Base-by-base conservation (phyloP, 2,329 filamentous ascomycete species). In the Exserohilum rostratum region DNA sequence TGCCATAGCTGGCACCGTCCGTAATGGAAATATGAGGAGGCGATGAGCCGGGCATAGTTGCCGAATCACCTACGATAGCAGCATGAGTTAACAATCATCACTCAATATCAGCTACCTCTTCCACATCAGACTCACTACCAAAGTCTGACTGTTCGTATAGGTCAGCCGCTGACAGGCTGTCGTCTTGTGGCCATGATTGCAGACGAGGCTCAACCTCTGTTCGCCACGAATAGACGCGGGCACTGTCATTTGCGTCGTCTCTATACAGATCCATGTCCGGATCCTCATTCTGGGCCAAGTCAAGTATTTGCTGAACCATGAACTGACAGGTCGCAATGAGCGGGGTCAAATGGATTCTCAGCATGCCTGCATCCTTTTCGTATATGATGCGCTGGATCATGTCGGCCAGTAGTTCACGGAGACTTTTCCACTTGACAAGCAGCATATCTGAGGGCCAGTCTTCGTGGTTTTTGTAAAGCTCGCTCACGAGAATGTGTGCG, bases 81-180 rank as follows among this genome's bases (percentile, higher is more conserved):
- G 15, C 15, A 22, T 6, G 6, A 29, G 34, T 51, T n/a, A 52
- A 22, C n/a, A 42, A 51, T 55, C 35, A 54, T 34, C 10, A 38
- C 48, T 52, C 57, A 35, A 64, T 55, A 5, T 67, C 67, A 58
- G 64, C 58, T 7, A 66, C 53, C 15, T 73, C 66, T 20, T 61
- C 65, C 15, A 68, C 62, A 52, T 74, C 72, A 43, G 72, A 75
- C 60, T 75, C 72, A 67, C 68, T 73, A 7, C 66, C 71, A 62
- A 73, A 74, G 50, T 75, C 71, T 3, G 71, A 74, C n/a, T 70
- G 66, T 33, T 74, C 71, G 40, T 69, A 72, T 5, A 62, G 51
- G 35, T 73, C 72, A 6, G 58, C 70, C 30, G 66, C 60, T 6
- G 71, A 72, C 11, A 69, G 57, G n/a, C 58, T 62, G n/a, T 68